Base-by-base conservation (phyloP, 2,329 filamentous ascomycete genomes). In the Penicillium paneum region DNA sequence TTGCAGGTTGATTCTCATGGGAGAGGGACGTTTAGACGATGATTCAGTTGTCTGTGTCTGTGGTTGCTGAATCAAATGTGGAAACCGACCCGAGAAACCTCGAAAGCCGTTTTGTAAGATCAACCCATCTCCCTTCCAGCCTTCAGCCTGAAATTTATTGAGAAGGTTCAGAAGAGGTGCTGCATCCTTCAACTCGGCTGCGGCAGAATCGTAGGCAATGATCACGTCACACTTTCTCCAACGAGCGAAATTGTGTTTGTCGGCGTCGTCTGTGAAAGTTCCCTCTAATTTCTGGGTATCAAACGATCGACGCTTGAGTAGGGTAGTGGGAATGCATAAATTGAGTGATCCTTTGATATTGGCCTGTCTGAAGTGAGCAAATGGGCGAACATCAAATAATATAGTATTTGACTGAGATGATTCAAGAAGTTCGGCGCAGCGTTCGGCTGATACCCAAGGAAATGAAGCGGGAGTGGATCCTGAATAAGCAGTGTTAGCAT, bases 321-420 rank as follows among this genome's bases (percentile, higher is more conserved):
- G 77, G 0, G 93, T 97, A 0, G 94, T 97, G 0, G 94, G 94
- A 57, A 97, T 96, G 68, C 94, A 97, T 5, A 99, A 78, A 68
- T 95, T 97, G 31, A 99, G 76, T 0, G 93, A 90, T n/a, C 87
- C 87, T 46, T 80, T 77, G 51, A 97, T 89, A 29, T 89, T 85
- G 21, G 89, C 86, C 42, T 83, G 80, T 0, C 86, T 82, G 67
- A 88, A 97, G 61, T 93, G 90, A 19, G 91, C 91, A 28, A 87
- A 90, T 0, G 95, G 91, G 36, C 94, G 85, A 21, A 97, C 82
- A 70, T 99, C 94, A 5, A 99, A 77, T 1, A 97, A 70, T 31
- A 99, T 76, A 0, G 90, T 73, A 43, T 81, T 73, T 38, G 81
- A 75, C n/a, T 71, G 54, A 10, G 72, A 68, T 32, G 78, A 76